Percentiles rank a stretch among this genome's conserved stretches.
These are phyloP conservation scores for Talaromyces sp. DNA, from an alignment of 2,329 filamentous ascomycete genomes.

Conservation along the genomic window DNA sequence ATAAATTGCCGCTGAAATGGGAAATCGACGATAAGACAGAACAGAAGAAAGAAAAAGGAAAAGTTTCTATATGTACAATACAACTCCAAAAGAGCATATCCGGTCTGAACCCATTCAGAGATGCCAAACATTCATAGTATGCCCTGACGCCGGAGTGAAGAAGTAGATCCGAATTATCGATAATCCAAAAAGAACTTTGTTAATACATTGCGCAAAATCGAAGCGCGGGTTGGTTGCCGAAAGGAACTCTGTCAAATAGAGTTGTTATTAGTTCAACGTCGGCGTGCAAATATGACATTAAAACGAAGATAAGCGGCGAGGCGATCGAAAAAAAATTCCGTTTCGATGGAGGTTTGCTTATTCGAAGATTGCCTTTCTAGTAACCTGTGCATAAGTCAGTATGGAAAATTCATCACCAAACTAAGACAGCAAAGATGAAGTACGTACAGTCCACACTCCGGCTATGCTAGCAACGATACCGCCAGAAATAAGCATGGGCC, in stretches of 20 bases:
- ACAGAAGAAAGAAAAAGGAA: conserved; percentile 6
- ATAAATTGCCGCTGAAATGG: conserved; percentile 13
- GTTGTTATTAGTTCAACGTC: background rate
- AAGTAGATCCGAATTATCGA: conserved; percentile 28
- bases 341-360: conserved; percentile 13
- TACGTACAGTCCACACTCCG: conserved; percentile 82
- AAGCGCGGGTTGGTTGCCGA: conserved; percentile 20
- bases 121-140: conserved; percentile 34
- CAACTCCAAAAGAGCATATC: conserved; percentile 36
- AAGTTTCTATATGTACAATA: conserved; percentile 40
- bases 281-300: conserved; percentile 6
- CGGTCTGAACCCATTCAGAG: conserved; percentile 35
- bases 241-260: conserved; percentile 1
- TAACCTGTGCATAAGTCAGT: conserved; percentile 36
- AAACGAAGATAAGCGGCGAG: conserved; percentile 11
- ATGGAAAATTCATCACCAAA: conserved; percentile 3
- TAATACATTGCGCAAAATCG: conserved; percentile 19
- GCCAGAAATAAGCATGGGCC: conserved; percentile 92
- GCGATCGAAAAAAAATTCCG: background rate
- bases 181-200: conserved; percentile 22
- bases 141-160: conserved; percentile 43
- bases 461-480: conserved; percentile 82
- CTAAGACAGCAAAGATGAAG: conserved; percentile 11
- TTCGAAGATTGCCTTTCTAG: conserved; percentile 49
- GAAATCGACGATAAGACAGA: conserved; percentile 10